Evolutionary conservation across 2,329 filamentous ascomycete species (phyloP).

Genomic region (Fusarium sp.): DNA sequence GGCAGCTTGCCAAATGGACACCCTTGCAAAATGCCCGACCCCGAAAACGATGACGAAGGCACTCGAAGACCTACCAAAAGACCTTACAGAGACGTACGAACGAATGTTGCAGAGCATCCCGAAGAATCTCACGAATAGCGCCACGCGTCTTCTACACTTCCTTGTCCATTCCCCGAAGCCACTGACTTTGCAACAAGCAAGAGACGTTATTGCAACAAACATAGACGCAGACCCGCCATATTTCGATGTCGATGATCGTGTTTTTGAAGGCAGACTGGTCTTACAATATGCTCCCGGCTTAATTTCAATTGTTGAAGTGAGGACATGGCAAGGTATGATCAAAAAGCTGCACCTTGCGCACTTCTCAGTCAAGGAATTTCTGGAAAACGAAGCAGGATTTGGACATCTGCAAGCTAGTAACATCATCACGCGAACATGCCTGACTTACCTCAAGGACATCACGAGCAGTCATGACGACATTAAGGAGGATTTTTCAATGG

Average conservation of each 20-base stretch:
- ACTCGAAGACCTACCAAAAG: not conserved
- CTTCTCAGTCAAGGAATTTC: conserved; percentile 43
- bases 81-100: not conserved
- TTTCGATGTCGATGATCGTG: not conserved
- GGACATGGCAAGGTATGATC: accelerated
- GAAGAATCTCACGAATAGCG: conserved; percentile 45
- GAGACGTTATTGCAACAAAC: conserved; percentile 42
- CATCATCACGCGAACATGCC: not conserved
- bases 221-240: not conserved
- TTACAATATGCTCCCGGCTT: conserved; percentile 34
- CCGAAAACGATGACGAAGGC: not conserved
- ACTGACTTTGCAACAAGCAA: conserved; percentile 32
- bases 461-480: too few relatives aligned
- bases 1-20: conserved; percentile 1
- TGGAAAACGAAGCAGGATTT: not conserved
- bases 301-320: not conserved
- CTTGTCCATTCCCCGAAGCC: conserved; percentile 33
- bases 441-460: not conserved
- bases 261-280: not conserved
- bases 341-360: conserved; percentile 44
- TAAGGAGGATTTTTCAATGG: not conserved
- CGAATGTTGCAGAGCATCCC: conserved; percentile 2
- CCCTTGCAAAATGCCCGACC: not conserved
- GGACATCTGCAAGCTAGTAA: not conserved
- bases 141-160: conserved; percentile 43